Conservation (phyloP, 257 asterid genomes). For the Solanum lycopersicoides region DNA sequence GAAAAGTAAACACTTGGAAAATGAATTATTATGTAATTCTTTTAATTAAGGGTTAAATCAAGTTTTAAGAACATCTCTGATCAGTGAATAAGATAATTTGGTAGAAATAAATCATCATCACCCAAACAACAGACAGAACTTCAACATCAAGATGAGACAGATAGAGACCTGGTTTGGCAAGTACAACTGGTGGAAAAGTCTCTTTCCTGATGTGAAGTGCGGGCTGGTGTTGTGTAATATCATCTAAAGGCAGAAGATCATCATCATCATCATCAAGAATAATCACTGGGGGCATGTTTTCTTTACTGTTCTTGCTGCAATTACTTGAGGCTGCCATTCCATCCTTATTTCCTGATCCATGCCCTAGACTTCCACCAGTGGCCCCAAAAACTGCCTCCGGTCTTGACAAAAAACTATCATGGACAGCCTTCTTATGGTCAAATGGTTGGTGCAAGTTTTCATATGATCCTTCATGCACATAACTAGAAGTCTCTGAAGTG, state of each 20-base stretch:
- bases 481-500: conserved; percentile 9
- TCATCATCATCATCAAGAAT: conserved; percentile 20
- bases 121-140: background rate
- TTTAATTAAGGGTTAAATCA: background rate
- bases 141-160: background rate
- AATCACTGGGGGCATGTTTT: conserved; percentile 5
- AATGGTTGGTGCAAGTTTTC: conserved; percentile 2
- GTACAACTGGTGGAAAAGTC: conserved; percentile 4
- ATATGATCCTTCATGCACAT: conserved; percentile 5
- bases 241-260: conserved; percentile 33
- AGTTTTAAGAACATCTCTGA: background rate
- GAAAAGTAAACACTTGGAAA: background rate
- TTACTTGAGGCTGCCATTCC: conserved; percentile 14
- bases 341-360: conserved; percentile 10
- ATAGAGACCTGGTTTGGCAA: background rate
- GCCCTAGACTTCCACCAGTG: conserved; percentile 23
- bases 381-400: conserved; percentile 16
- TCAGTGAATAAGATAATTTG: background rate
- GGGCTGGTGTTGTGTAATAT: conserved; percentile 14
- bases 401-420: conserved; percentile 8
- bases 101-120: background rate
- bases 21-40: background rate
- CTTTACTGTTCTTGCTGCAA: conserved; percentile 7
- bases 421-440: conserved; percentile 2
- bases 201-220: conserved; percentile 28